These are phyloP conservation scores for Didymella sp. DNA, from an alignment of 2,329 filamentous ascomycete species.

Conservation along the genomic window DNA sequence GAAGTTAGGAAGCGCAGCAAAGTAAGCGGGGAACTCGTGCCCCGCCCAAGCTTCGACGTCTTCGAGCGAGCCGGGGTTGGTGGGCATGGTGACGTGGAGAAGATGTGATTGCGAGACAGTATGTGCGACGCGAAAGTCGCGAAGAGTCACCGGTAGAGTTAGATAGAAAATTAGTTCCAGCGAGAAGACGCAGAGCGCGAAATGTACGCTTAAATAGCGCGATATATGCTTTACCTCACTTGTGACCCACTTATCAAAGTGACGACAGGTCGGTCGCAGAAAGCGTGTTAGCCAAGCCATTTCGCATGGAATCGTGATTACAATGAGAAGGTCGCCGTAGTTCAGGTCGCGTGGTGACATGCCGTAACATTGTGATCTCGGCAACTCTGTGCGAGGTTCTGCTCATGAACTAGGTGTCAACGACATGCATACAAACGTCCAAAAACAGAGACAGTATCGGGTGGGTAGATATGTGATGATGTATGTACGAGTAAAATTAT, in stretches of 20 bases:
- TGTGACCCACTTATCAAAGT: neutral
- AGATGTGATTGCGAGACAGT: neutral
- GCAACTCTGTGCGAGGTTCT: too few species aligned
- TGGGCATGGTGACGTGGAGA: neutral
- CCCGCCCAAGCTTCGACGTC: constrained; percentile 9
- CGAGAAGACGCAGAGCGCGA: neutral
- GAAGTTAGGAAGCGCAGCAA: neutral
- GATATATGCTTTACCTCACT: neutral
- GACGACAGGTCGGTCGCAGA: neutral
- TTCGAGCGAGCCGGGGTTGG: constrained; percentile 1
- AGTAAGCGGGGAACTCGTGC: neutral
- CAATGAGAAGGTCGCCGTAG: too few species aligned
- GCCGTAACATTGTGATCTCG: too few species aligned
- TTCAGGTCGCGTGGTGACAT: too few species aligned
- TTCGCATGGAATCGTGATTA: too few species aligned
- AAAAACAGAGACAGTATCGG: too few species aligned
- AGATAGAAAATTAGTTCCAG: neutral
- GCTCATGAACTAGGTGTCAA: too few species aligned
- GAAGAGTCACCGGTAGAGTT: neutral
- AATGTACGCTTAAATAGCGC: neutral
- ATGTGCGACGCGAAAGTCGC: too few species aligned
- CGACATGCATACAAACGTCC: too few species aligned
- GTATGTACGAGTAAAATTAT: too few species aligned
- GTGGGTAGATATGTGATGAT: too few species aligned
- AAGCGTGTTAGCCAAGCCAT: too few species aligned